Percentiles rank a stretch among this genome's conserved stretches.
Conservation (phyloP, 2,329 filamentous ascomycete species). For the Phialemonium atrogriseum region DNA sequence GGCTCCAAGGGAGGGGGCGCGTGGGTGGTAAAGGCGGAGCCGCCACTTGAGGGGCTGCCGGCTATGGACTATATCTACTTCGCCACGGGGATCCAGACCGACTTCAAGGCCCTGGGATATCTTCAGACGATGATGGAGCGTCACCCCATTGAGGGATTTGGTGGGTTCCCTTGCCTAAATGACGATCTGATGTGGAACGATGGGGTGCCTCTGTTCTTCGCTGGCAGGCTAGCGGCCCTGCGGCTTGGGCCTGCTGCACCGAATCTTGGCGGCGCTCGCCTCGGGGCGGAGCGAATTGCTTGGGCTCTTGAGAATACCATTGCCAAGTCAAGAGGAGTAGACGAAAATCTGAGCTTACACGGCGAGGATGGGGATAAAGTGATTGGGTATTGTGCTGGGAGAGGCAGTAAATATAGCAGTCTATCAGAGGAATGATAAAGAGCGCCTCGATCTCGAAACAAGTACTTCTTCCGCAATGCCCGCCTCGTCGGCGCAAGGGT, state of each 20-base stretch:
- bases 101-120: slow-evolving; percentile 53
- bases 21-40: slow-evolving; percentile 41
- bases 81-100: slow-evolving; percentile 62
- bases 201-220: slow-evolving; percentile 65
- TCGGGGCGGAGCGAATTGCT: slow-evolving; percentile 64
- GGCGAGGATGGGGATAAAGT: too few relatives aligned
- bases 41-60: slow-evolving; percentile 43
- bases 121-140: slow-evolving; percentile 49
- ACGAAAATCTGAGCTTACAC: too few relatives aligned
- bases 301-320: slow-evolving; percentile 60
- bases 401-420: too few relatives aligned
- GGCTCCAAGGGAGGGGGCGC: slow-evolving; percentile 20
- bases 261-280: slow-evolving; percentile 65
- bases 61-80: slow-evolving; percentile 64
- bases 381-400: too few relatives aligned
- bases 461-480: too few relatives aligned
- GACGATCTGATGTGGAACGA: slow-evolving; percentile 70
- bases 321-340: too few relatives aligned
- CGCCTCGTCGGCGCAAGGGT: too few relatives aligned
- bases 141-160: slow-evolving; percentile 52
- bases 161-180: slow-evolving; percentile 64
- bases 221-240: slow-evolving; percentile 58
- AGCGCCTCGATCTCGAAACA: too few relatives aligned
- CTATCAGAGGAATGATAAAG: too few relatives aligned
- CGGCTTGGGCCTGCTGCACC: slow-evolving; percentile 63